A percentile compares a stretch with the other conserved stretches of the same genome.
Conservation (phyloP, 1,284 basidiomycete species). For the Dichomitus squalens region DNA sequence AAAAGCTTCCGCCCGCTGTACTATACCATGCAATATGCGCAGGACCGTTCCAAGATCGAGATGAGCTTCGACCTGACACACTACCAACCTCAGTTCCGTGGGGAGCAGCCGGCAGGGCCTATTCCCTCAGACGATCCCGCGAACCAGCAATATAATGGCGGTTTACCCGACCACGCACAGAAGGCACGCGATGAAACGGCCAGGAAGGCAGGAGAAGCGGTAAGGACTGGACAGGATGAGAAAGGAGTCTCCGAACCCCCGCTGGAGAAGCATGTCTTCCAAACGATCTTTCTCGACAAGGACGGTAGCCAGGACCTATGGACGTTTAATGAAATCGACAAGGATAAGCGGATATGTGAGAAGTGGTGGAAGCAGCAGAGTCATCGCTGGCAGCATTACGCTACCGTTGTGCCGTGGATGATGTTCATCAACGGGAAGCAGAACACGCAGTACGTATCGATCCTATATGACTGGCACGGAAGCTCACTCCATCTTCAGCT, state of each 20-base stretch:
- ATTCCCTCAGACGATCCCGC: conserved; percentile 23
- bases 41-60: conserved; percentile 58
- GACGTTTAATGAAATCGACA: conserved; percentile 53
- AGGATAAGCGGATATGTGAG: conserved; percentile 51
- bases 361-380: conserved; percentile 69
- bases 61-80: conserved; percentile 64
- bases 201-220: conserved; percentile 20
- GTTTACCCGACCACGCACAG: conserved; percentile 12
- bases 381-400: conserved; percentile 62
- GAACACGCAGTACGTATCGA: conserved; percentile 43
- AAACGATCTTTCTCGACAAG: conserved; percentile 65
- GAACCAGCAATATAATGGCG: too few relatives aligned
- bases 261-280: conserved; percentile 55
- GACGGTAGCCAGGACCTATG: conserved; percentile 49
- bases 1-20: conserved; percentile 56
- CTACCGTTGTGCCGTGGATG: conserved; percentile 60
- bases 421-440: conserved; percentile 59
- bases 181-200: conserved; percentile 20
- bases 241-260: conserved; percentile 31
- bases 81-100: conserved; percentile 55
- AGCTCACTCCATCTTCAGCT: conserved; percentile 23
- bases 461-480: conserved; percentile 22
- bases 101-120: conserved; percentile 31
- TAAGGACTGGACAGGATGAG: conserved; percentile 28
- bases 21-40: conserved; percentile 58